Evolutionary conservation across 73 alveolate genomes (phyloP), one percentile per base, ranked within the genome.

Genomic region (Paramecium sexaurelia): DNA sequence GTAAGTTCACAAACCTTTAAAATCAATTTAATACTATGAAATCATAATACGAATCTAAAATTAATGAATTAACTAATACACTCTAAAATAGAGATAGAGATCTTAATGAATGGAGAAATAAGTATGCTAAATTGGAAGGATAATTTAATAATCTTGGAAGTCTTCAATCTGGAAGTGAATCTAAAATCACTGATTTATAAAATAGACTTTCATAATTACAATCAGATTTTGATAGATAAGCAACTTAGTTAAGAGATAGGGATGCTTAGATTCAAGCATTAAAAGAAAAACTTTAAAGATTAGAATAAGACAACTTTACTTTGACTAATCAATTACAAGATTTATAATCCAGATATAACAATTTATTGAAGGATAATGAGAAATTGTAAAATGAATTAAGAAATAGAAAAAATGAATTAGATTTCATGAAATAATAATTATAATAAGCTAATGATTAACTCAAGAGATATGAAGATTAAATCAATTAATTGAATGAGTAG

Each of bases 11-110:
- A 11, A 73, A 73, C 35, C 87, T 73, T 0, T 73, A 36, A 39
- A 73, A 35, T 73, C 4, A 73, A 39, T 73, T 36, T 17, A 73
- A 73, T 39, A 36, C 87, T 11, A 39, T 36, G 87, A 73, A 73
- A 73, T 36, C 87, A 32, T 33, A 33, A 73, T 73, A 36, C 35
- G 87, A 73, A 39, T 32, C 87, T 73, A 73, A 39, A 39, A 73
- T 33, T 22, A 73, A 39, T 73, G 87, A 73, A 11, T 36, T 73
- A 33, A 73, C 87, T 0, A 73, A 27, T 33, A 24, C 55, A 33
- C 37, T 73, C 0, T 73, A 73, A 36, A 73, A 33, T 73, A 73
- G 56, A 73, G 87, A 73, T 36, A 78, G 90, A 78, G 90, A 78
- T 43, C 41, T 78, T 9, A 43, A 78, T 40, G 90, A 78, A 20